These are phyloP conservation scores for Saccharomycopsis selenospora DNA, from an alignment of 805 yeast genomes.

Conservation along the genomic window DNA sequence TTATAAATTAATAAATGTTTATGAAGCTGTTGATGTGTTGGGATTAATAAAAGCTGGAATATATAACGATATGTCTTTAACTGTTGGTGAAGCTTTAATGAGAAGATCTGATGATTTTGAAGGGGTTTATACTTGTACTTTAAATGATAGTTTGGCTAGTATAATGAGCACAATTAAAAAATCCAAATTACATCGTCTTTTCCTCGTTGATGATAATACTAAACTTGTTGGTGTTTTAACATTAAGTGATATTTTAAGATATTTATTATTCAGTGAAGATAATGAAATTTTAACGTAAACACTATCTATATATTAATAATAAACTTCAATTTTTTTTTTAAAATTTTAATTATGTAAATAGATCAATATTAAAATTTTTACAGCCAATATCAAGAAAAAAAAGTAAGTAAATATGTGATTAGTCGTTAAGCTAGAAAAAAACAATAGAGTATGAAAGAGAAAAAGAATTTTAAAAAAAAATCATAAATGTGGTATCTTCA, in stretches of 20 bases:
- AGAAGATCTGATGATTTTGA: constrained; percentile 93
- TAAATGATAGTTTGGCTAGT: constrained; percentile 76
- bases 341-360: too few species aligned
- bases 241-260: constrained; percentile 81
- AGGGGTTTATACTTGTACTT: constrained; percentile 94
- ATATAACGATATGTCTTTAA: constrained; percentile 79
- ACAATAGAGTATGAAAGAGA: too few species aligned
- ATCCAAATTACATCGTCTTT: constrained; percentile 83
- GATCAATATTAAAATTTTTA: too few species aligned
- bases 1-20: constrained; percentile 70
- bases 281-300: constrained; percentile 6
- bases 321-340: too few species aligned
- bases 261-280: constrained; percentile 59
- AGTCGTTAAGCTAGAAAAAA: too few species aligned
- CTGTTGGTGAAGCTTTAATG: constrained; percentile 94
- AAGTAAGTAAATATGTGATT: too few species aligned
- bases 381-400: too few species aligned
- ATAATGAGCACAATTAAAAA: constrained; percentile 90
- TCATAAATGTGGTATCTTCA: constrained; percentile 55
- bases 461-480: neutral
- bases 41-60: constrained; percentile 91
- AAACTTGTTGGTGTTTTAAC: constrained; percentile 78
- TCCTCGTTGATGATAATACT: constrained; percentile 83
- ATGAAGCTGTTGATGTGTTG: constrained; percentile 92
- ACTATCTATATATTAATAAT: too few species aligned